phyloP scores from a whole-genome alignment of 2,329 filamentous ascomycete genomes.

The Fragosphaeria purpurea region DNA sequence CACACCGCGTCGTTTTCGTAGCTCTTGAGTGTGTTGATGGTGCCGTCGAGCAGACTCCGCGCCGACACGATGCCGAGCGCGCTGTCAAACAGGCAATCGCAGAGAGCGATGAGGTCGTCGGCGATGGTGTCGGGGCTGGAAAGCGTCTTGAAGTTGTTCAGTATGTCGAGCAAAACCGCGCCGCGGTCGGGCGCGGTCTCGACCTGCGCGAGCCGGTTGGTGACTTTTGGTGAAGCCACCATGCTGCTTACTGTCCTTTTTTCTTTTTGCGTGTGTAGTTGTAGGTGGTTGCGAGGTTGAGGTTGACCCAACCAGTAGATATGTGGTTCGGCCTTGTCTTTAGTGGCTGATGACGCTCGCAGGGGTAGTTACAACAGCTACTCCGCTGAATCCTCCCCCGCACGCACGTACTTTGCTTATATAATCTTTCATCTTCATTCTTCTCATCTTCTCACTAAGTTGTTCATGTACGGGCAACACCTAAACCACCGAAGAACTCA shows the following conservation, averaged over 20 bases:
- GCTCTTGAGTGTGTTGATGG: slow-evolving; percentile 42
- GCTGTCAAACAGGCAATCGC: slow-evolving; percentile 14
- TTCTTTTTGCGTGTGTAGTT: not conserved
- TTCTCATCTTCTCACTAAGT: no score
- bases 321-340: no score
- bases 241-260: not conserved
- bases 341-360: no score
- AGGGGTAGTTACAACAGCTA: no score
- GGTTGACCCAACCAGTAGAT: no score
- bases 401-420: no score
- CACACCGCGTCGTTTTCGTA: slow-evolving; percentile 55
- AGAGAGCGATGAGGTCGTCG: slow-evolving; percentile 16
- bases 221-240: slow-evolving; percentile 9
- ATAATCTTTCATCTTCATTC: no score
- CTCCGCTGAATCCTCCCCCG: no score
- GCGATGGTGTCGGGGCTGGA: slow-evolving; percentile 12
- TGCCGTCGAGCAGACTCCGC: slow-evolving; percentile 16
- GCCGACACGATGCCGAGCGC: slow-evolving; percentile 20
- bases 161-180: slow-evolving; percentile 14
- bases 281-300: not conserved
- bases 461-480: no score
- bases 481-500: no score
- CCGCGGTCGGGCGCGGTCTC: slow-evolving; percentile 6
- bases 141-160: slow-evolving; percentile 15
- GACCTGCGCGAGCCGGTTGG: slow-evolving; percentile 13